These are phyloP conservation scores for Amanita exitialis DNA, from an alignment of 768 basidiomycete species.

Conservation along the genomic window DNA sequence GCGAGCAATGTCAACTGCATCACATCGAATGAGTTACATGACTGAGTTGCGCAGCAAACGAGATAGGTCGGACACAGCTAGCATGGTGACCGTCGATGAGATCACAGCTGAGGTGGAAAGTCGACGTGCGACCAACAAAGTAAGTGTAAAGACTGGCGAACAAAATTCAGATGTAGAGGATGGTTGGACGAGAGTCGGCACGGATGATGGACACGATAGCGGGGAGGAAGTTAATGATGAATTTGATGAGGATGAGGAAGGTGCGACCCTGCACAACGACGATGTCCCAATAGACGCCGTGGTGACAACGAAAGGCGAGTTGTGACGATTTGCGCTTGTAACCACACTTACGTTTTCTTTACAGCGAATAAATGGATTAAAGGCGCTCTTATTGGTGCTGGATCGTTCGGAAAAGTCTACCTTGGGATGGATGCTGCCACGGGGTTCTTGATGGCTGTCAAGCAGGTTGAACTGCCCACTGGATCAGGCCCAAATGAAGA, in stretches of 20 bases:
- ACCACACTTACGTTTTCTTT: slow-evolving; percentile 8
- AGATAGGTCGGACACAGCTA: slow-evolving; percentile 82
- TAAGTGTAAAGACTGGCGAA: slow-evolving; percentile 13
- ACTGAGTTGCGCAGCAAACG: slow-evolving; percentile 74
- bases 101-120: slow-evolving; percentile 94
- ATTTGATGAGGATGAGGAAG: slow-evolving; percentile 21
- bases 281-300: slow-evolving; percentile 37
- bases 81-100: slow-evolving; percentile 92
- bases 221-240: slow-evolving; percentile 24
- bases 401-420: slow-evolving; percentile 92
- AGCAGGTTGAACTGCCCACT: slow-evolving; percentile 89
- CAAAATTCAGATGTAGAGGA: slow-evolving; percentile 4
- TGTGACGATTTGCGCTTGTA: neutral
- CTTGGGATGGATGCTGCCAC: slow-evolving; percentile 90
- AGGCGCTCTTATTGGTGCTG: slow-evolving; percentile 89
- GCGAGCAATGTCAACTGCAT: slow-evolving; percentile 37
- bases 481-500: slow-evolving; percentile 82
- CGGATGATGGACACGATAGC: slow-evolving; percentile 30
- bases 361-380: slow-evolving; percentile 93
- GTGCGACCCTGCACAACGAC: slow-evolving; percentile 22
- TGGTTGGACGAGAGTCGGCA: slow-evolving; percentile 65
- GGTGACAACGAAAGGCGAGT: slow-evolving; percentile 44
- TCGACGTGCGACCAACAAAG: slow-evolving; percentile 40
- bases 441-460: slow-evolving; percentile 93
- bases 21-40: slow-evolving; percentile 70